Conservation (phyloP, 2,329 filamentous ascomycete species). For the Aureobasidium namibiae region DNA sequence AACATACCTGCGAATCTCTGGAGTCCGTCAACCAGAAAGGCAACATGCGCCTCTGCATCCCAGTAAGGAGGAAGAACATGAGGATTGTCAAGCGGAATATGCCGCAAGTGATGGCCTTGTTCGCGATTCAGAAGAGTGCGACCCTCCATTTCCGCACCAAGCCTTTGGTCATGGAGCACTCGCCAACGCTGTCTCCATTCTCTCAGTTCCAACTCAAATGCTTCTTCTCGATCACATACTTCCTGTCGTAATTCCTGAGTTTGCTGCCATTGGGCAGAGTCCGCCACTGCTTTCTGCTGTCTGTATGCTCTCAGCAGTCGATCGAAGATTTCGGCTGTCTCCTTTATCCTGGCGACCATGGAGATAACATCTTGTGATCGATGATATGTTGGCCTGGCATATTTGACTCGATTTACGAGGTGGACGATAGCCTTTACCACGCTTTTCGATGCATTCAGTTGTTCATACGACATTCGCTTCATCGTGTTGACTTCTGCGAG, state of each 20-base stretch:
- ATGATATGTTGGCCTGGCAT: not conserved
- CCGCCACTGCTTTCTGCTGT: not conserved
- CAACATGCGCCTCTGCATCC: not conserved
- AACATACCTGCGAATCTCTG: slow-evolving; percentile 17
- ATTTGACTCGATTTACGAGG: not conserved
- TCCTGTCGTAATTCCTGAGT: not conserved
- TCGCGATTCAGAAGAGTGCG: not conserved
- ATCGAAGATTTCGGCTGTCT: not conserved
- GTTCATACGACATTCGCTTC: not conserved
- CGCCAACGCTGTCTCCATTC: not conserved
- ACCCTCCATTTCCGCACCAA: slow-evolving; percentile 2
- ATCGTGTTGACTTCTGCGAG: not conserved
- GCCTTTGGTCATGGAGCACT: slow-evolving; percentile 1
- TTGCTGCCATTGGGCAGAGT: not conserved
- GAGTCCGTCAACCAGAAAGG: slow-evolving; percentile 15
- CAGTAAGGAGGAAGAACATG: not conserved
- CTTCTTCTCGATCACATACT: not conserved
- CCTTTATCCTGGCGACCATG: not conserved
- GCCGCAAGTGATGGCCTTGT: not conserved
- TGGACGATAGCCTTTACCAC: not conserved
- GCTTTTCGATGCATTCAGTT: not conserved
- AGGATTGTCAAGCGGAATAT: not conserved
- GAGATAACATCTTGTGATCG: not conserved
- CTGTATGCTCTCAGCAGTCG: not conserved
- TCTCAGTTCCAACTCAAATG: not conserved